These are phyloP conservation scores for Setomelanomma holmii DNA, from an alignment of 2,329 filamentous ascomycete species.

Conservation along the genomic window DNA sequence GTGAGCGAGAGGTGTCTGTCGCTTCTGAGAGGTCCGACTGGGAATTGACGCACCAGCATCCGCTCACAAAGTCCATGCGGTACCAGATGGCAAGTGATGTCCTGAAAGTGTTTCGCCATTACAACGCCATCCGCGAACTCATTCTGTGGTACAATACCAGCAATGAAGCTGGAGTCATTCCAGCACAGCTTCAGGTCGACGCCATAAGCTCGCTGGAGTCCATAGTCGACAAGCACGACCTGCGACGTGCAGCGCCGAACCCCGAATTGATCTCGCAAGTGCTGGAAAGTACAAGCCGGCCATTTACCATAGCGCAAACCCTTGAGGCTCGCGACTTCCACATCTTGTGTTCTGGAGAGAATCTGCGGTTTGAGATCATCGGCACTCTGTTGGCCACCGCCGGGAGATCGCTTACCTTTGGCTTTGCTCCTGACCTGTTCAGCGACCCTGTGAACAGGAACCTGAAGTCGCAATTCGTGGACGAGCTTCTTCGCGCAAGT, in stretches of 20 bases:
- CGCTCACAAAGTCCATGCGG: slow-evolving; percentile 39
- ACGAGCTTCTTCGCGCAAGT: slow-evolving; percentile 44
- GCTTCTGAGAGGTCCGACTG: slow-evolving; percentile 35
- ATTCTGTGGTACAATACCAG: slow-evolving; percentile 30
- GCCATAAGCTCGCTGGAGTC: slow-evolving; percentile 38
- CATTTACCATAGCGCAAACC: slow-evolving; percentile 32
- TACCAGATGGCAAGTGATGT: slow-evolving; percentile 38
- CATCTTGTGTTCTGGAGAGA: slow-evolving; percentile 46
- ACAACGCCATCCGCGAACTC: slow-evolving; percentile 31
- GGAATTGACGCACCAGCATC: slow-evolving; percentile 39
- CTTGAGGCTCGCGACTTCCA: slow-evolving; percentile 46
- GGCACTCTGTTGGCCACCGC: slow-evolving; percentile 49
- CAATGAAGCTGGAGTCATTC: slow-evolving; percentile 45
- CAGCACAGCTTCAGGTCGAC: slow-evolving; percentile 45
- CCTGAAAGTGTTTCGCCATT: slow-evolving; percentile 36
- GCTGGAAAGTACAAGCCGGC: slow-evolving; percentile 35
- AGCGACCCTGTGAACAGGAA: slow-evolving; percentile 23
- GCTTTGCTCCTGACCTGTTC: slow-evolving; percentile 27
- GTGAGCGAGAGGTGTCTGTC: slow-evolving; percentile 29
- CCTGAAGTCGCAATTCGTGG: slow-evolving; percentile 28
- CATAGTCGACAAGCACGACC: slow-evolving; percentile 42
- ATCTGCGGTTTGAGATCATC: slow-evolving; percentile 50
- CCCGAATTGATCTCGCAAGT: slow-evolving; percentile 33
- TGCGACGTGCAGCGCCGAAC: slow-evolving; percentile 30
- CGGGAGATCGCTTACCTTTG: slow-evolving; percentile 41